phyloP scores from a whole-genome alignment of 2,329 filamentous ascomycete genomes.

The Phyllosticta citriasiana region DNA sequence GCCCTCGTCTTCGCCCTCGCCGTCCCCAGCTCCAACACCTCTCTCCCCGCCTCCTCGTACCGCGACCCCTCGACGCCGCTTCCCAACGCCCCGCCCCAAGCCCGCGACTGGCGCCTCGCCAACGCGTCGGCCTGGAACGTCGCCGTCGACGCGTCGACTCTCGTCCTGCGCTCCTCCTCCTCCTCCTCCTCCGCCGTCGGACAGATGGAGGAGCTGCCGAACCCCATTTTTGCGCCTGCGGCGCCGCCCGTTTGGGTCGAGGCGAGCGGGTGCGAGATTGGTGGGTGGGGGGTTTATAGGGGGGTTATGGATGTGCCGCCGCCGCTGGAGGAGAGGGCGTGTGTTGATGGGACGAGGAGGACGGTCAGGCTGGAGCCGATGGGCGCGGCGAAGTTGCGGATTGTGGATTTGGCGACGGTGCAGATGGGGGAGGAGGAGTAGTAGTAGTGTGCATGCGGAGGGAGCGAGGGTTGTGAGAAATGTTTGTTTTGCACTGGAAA shows the following conservation, averaged over 20 bases:
- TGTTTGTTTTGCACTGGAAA: no score
- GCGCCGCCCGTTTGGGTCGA: slow-evolving; percentile 23
- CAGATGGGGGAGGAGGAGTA: background rate
- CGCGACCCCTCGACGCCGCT: slow-evolving; percentile 7
- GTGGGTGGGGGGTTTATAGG: slow-evolving; percentile 21
- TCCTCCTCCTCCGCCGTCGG: no score
- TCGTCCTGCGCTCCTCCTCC: slow-evolving; percentile 12
- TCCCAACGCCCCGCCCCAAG: slow-evolving; percentile 14
- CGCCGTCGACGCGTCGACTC: slow-evolving; percentile 26
- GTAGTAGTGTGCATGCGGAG: slow-evolving; percentile 1
- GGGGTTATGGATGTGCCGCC: slow-evolving; percentile 23
- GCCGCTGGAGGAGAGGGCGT: slow-evolving; percentile 16
- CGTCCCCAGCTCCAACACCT: slow-evolving; percentile 17
- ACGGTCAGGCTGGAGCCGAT: slow-evolving; percentile 26
- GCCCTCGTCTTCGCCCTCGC: slow-evolving; percentile 29
- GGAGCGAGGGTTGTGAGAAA: no score
- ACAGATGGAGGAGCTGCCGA: slow-evolving; percentile 11
- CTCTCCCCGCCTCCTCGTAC: slow-evolving; percentile 14
- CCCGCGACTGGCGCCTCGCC: slow-evolving; percentile 20
- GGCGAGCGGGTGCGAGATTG: slow-evolving; percentile 23
- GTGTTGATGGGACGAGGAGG: slow-evolving; percentile 14
- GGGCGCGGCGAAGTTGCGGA: slow-evolving; percentile 27
- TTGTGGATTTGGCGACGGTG: slow-evolving; percentile 24
- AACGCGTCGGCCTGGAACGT: slow-evolving; percentile 26
- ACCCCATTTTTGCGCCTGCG: slow-evolving; percentile 27